A percentile compares a stretch with the other conserved stretches of the same genome.
These are phyloP conservation scores for Candida albicans DNA, from an alignment of 1,139 yeast genomes.

Conservation along the genomic window DNA sequence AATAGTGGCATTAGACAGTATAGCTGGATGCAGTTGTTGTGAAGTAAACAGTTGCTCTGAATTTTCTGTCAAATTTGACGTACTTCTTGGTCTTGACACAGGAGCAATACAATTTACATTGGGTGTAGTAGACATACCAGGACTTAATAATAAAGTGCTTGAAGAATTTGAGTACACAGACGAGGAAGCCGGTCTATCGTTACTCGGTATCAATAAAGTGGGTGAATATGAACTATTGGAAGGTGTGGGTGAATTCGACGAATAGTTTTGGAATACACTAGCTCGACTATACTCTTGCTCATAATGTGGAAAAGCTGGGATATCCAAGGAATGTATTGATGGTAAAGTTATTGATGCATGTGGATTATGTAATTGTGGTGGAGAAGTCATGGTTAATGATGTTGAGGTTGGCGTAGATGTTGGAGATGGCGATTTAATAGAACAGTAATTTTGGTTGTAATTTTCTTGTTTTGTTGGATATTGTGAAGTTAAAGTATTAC, in stretches of 20 bases:
- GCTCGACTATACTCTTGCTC: conserved; percentile 5
- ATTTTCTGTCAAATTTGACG: conserved; percentile 10
- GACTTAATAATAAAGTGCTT: conserved; percentile 8
- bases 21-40: neutral
- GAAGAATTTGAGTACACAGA: conserved; percentile 1
- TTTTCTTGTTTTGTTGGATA: conserved; percentile 5
- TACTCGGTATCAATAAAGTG: conserved; percentile 10
- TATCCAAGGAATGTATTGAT: conserved; percentile 18
- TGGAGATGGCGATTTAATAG: conserved; percentile 6
- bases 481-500: neutral
- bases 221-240: conserved; percentile 10
- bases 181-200: neutral
- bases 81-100: conserved; percentile 11
- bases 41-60: conserved; percentile 2
- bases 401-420: conserved; percentile 3
- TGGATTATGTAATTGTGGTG: conserved; percentile 1
- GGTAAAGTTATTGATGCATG: conserved; percentile 16
- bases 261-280: neutral
- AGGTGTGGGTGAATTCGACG: conserved; percentile 5
- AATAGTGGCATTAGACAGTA: too few relatives aligned
- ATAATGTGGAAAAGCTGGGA: conserved; percentile 15
- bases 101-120: neutral
- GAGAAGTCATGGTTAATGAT: neutral
- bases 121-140: conserved; percentile 12
- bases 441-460: conserved; percentile 4